Conservation (phyloP, 1,139 yeast species). For the Hansenula sp. region DNA sequence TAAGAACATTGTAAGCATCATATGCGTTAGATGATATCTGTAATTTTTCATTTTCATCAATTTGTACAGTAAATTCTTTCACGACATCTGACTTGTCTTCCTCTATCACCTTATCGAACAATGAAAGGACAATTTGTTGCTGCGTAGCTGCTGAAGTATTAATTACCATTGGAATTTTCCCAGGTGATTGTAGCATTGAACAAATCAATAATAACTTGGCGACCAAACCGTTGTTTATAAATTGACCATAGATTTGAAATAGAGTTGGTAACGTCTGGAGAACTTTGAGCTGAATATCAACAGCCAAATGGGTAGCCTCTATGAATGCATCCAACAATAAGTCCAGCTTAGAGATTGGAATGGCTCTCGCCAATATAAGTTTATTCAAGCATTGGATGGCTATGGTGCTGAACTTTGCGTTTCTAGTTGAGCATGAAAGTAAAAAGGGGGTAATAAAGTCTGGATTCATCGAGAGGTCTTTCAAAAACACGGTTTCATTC, state of each 20-base stretch:
- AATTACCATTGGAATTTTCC: conserved; percentile 71
- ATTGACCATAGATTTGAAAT: conserved; percentile 55
- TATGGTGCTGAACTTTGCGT: conserved; percentile 65
- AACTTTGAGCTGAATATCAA: conserved; percentile 84
- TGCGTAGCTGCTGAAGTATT: conserved; percentile 93
- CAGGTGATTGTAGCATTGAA: conserved; percentile 63
- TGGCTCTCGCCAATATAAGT: conserved; percentile 44
- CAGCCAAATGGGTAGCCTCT: conserved; percentile 72
- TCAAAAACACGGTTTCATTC: conserved; percentile 14
- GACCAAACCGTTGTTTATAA: conserved; percentile 54
- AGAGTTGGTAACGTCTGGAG: conserved; percentile 78
- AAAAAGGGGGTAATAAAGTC: conserved; percentile 67
- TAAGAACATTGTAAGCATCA: conserved; percentile 67
- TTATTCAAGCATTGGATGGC: conserved; percentile 68
- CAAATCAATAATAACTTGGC: conserved; percentile 65
- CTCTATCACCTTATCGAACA: conserved; percentile 60
- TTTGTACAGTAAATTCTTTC: conserved; percentile 28
- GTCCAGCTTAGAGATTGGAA: conserved; percentile 49
- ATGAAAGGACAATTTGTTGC: conserved; percentile 73
- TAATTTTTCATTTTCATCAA: conserved; percentile 41
- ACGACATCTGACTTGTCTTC: conserved; percentile 29
- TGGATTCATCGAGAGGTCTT: conserved; percentile 35
- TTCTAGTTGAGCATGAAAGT: conserved; percentile 68
- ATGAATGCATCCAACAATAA: conserved; percentile 60
- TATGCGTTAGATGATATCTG: conserved; percentile 49